Evolutionary conservation across 768 basidiomycete species (phyloP).

Genomic region (Lentinus brumalis): DNA sequence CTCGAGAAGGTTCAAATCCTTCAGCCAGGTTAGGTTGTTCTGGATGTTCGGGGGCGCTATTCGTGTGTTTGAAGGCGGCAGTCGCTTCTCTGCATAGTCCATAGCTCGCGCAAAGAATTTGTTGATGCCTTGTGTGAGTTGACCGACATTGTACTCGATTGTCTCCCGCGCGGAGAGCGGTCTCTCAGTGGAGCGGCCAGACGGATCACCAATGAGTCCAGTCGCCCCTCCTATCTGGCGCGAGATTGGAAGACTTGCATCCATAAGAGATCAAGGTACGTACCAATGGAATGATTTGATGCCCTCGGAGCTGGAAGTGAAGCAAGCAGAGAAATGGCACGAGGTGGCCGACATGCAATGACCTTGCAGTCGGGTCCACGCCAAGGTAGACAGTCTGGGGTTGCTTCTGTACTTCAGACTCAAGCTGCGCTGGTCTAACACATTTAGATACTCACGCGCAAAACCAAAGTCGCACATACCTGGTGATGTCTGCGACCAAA

Average conservation of each 20-base stretch:
- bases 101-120: constrained; percentile 71
- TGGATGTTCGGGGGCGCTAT: constrained; percentile 42
- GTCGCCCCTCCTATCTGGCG: constrained; percentile 94
- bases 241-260: constrained; percentile 4
- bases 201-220: constrained; percentile 95
- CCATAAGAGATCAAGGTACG: constrained; percentile 31
- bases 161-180: constrained; percentile 60
- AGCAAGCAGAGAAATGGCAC: constrained; percentile 84
- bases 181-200: constrained; percentile 83
- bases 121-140: constrained; percentile 65
- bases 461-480: constrained; percentile 21
- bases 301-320: constrained; percentile 88
- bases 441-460: not conserved
- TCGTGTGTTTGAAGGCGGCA: constrained; percentile 12
- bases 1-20: constrained; percentile 70
- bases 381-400: constrained; percentile 77
- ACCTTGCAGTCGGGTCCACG: constrained; percentile 88
- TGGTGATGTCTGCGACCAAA: constrained; percentile 39
- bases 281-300: constrained; percentile 82
- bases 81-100: constrained; percentile 53
- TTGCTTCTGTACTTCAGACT: constrained; percentile 11
- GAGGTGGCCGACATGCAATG: constrained; percentile 93
- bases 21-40: constrained; percentile 81
- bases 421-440: constrained; percentile 12
- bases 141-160: constrained; percentile 64